Conservation (phyloP, 2,329 filamentous ascomycete genomes). For the Escovopsis weberi region DNA sequence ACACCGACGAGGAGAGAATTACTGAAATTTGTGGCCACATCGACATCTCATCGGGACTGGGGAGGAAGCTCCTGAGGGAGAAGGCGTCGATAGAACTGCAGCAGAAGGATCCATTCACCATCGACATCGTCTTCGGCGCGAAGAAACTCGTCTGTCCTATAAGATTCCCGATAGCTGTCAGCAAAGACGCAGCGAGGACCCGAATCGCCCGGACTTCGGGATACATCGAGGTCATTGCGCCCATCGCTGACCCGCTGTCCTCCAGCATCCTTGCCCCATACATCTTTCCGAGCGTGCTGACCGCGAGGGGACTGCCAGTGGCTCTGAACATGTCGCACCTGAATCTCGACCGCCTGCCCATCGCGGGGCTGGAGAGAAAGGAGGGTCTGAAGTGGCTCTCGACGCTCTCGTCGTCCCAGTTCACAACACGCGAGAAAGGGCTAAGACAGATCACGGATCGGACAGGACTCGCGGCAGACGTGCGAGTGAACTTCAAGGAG, state of each 20-base stretch:
- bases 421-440: constrained; percentile 26
- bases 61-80: constrained; percentile 22
- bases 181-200: constrained; percentile 19
- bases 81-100: constrained; percentile 21
- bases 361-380: constrained; percentile 24
- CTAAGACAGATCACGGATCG: constrained; percentile 16
- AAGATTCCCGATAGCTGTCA: constrained; percentile 26
- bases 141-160: constrained; percentile 17
- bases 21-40: constrained; percentile 24
- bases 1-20: constrained; percentile 15
- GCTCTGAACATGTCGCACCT: constrained; percentile 26
- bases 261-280: constrained; percentile 17
- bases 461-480: constrained; percentile 13
- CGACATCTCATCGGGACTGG: constrained; percentile 21
- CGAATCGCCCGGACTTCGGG: constrained; percentile 28
- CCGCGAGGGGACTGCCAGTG: constrained; percentile 16
- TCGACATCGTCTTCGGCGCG: constrained; percentile 24
- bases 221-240: constrained; percentile 30
- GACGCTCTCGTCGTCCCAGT: constrained; percentile 23
- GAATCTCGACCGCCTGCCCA: constrained; percentile 30
- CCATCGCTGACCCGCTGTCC: constrained; percentile 11
- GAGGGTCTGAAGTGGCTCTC: constrained; percentile 23
- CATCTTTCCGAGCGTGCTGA: constrained; percentile 22
- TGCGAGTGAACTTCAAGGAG: constrained; percentile 33
- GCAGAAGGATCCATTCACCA: constrained; percentile 24